Base-by-base conservation (phyloP, 2,329 filamentous ascomycete species). In the Xylariaceae sp. region DNA sequence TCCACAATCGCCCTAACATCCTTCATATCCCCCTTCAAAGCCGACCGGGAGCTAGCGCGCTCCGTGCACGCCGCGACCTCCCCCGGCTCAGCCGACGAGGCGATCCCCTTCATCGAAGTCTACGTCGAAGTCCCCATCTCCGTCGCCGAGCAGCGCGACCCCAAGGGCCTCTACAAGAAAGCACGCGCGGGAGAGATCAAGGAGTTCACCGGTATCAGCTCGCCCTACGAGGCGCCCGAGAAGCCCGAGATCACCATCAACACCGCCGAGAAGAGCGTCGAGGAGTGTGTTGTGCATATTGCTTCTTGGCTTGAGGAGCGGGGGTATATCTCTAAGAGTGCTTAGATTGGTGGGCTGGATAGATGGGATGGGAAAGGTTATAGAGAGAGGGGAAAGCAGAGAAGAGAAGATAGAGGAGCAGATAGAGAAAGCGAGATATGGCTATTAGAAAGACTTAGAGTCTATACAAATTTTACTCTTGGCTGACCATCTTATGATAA, bases 141-240 rank as follows among this genome's bases (percentile, higher is more conserved):
- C 71, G 89, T 94, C 40, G 92, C 94, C 35, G 92, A 97, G 81
- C 78, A 92, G 80, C 84, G 94, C 56, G 94, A 99, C 67, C 94
- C 94, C 43, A 99, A 99, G 82, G 94, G 92, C 5, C 75, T 97
- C 53, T 99, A 99, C 75, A 96, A 96, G 80, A 96, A 96, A 82
- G 94, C 94, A 11, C 78, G 92, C 40, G 86, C 88, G 45, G 94
- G 94, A 40, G 84, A 95, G 70, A 97, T 97, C 72, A 94, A 95
- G 72, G 90, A 97, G 61, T 99, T 99, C 68, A 99, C 94, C 1
- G 94, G 94, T 48, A 90, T 97, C 64, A 91, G 86, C 58, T 90
- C 92, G 30, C 94, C 94, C 1, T 99, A 99, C 68, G 94, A 99
- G 80, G 89, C 83, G 54, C 94, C 94, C 5, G 75, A 85, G 68